Evolutionary conservation across 768 basidiomycete species (phyloP).

Genomic region (Pleurotus salmoneostramineus): DNA sequence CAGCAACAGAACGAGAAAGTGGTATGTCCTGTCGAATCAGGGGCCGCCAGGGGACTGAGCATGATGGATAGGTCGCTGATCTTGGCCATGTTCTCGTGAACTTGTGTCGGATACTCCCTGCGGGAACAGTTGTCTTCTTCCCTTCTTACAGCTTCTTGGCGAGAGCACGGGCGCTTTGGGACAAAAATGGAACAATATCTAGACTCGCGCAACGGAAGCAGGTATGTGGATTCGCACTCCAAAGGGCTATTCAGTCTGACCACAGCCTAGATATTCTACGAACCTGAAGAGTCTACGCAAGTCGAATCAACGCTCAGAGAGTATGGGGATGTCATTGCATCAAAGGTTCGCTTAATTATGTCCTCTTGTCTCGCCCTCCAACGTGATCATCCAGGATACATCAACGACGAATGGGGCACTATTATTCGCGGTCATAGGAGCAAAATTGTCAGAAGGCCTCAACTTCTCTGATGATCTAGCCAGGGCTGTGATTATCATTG

Average conservation of each 20-base stretch:
- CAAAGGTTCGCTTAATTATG: constrained; percentile 2
- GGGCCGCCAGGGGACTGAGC: neutral
- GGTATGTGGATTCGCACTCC: constrained; percentile 33
- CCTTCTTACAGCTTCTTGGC: constrained; percentile 88
- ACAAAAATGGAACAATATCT: constrained; percentile 51
- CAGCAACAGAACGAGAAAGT: constrained; percentile 62
- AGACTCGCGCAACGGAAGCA: constrained; percentile 71
- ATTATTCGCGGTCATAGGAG: constrained; percentile 92
- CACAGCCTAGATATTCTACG: constrained; percentile 71
- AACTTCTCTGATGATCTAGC: constrained; percentile 80
- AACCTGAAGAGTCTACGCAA: constrained; percentile 67
- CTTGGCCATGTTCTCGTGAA: constrained; percentile 85
- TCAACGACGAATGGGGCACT: constrained; percentile 60
- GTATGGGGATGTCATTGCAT: constrained; percentile 52
- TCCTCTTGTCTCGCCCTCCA: neutral
- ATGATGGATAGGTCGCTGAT: constrained; percentile 57
- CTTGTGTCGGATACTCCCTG: constrained; percentile 71
- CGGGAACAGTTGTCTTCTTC: constrained; percentile 91
- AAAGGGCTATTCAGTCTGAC: constrained; percentile 1
- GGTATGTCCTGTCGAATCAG: constrained; percentile 36
- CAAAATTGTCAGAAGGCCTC: constrained; percentile 93
- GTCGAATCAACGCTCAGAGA: constrained; percentile 76
- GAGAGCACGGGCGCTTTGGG: constrained; percentile 64
- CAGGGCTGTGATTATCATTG: constrained; percentile 81
- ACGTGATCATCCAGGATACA: constrained; percentile 2